phyloP scores from a whole-genome alignment of 805 yeast species.

The Candida namnaoensis region DNA sequence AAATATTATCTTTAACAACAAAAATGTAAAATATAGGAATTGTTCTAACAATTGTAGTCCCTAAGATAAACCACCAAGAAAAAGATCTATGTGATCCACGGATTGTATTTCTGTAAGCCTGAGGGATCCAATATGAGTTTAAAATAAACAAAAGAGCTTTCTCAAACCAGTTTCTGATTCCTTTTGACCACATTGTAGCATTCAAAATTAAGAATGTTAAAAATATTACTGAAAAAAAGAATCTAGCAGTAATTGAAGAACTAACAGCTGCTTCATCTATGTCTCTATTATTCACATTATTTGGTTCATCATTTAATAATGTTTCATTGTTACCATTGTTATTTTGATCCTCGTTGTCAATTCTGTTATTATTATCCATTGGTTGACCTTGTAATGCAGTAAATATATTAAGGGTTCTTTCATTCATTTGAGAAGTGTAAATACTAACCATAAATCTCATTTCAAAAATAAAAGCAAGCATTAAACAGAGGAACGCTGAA shows the following conservation, averaged over 20 bases:
- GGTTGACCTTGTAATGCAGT: constrained; percentile 57
- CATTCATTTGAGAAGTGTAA: constrained; percentile 63
- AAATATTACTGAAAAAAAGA: constrained; percentile 42
- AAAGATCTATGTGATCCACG: constrained; percentile 63
- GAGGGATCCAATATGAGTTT: constrained; percentile 85
- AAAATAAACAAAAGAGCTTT: constrained; percentile 38
- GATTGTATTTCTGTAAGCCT: constrained; percentile 66
- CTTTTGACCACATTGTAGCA: constrained; percentile 55
- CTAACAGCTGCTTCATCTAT: constrained; percentile 46
- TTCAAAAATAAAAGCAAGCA: constrained; percentile 67
- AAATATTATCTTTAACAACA: constrained; percentile 44
- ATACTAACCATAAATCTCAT: constrained; percentile 64
- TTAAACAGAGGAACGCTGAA: constrained; percentile 59
- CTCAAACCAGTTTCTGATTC: constrained; percentile 48
- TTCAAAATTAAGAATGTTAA: constrained; percentile 50
- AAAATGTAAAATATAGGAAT: constrained; percentile 60
- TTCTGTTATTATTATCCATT: constrained; percentile 23
- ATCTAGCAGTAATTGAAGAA: constrained; percentile 49
- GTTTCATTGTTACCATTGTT: constrained; percentile 3
- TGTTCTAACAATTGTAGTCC: constrained; percentile 54
- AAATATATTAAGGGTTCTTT: constrained; percentile 56
- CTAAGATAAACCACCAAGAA: constrained; percentile 67
- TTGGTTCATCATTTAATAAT: not conserved
- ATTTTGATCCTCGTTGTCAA: constrained; percentile 1
- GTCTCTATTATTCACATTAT: not conserved